phyloP scores from a whole-genome alignment of 1,284 basidiomycete genomes.

The Rhodotorula sp. region DNA sequence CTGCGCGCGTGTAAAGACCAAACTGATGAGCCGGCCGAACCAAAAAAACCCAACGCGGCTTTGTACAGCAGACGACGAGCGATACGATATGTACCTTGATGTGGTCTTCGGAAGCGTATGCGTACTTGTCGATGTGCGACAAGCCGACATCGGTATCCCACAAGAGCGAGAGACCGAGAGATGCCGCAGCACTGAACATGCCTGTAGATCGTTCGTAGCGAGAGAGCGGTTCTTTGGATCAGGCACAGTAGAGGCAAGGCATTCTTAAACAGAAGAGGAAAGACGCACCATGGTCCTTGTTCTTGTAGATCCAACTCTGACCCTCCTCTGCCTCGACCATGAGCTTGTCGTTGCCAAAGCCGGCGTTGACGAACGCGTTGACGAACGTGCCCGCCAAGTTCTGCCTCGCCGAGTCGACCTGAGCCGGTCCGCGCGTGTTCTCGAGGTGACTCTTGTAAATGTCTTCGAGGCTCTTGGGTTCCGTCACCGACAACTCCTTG shows the following conservation, averaged over 20 bases:
- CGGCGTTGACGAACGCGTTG: slow-evolving; percentile 98
- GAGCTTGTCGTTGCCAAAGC: slow-evolving; percentile 97
- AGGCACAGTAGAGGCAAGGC: too few relatives aligned
- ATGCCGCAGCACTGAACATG: slow-evolving; percentile 95
- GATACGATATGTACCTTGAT: slow-evolving; percentile 66
- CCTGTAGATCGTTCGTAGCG: slow-evolving; percentile 53
- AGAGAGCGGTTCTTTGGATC: background rate
- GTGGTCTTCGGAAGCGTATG: slow-evolving; percentile 91
- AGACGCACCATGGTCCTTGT: slow-evolving; percentile 85
- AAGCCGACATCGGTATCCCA: slow-evolving; percentile 97
- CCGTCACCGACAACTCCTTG: slow-evolving; percentile 87
- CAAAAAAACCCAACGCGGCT: too few relatives aligned
- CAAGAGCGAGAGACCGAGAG: slow-evolving; percentile 84
- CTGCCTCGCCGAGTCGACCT: slow-evolving; percentile 87
- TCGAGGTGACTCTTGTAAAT: slow-evolving; percentile 98
- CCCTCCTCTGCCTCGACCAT: slow-evolving; percentile 96
- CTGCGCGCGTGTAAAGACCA: slow-evolving; percentile 47
- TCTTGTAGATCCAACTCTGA: slow-evolving; percentile 99
- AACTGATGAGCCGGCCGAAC: background rate
- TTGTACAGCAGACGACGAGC: background rate
- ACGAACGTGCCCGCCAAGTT: slow-evolving; percentile 97
- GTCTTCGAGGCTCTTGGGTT: slow-evolving; percentile 90
- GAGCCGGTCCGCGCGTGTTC: slow-evolving; percentile 68
- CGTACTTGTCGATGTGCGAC: slow-evolving; percentile 95
- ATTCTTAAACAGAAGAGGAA: too few relatives aligned